Evolutionary conservation across 2,329 filamentous ascomycete species (phyloP), one percentile per base, ranked within the genome.

Genomic region (Emergomyces africanus): DNA sequence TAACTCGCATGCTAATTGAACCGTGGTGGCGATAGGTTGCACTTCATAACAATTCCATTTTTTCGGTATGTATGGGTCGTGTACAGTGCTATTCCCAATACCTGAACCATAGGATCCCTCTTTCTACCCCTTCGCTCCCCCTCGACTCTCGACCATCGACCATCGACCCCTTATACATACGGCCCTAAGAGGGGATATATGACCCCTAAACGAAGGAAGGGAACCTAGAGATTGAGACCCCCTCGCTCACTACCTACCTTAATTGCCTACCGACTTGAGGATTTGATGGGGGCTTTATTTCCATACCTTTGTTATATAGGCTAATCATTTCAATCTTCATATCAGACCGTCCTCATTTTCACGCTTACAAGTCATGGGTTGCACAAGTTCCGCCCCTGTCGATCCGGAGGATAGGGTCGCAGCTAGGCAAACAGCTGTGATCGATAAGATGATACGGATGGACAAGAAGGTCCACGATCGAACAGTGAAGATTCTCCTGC

Each of bases 401-500:
- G 72, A 74, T 44, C 62, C 66, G 60, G 67, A 66, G 59, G 75
- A 77, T 57, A 76, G 72, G 66, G 72, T 76, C 28, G 74, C 74
- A 18, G 48, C 68, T 23, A 72, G 72, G 61, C 71, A 71, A 35
- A 78, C 74, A 70, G 73, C 73, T 66, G 89, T 94, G 72, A 90
- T 99, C 66, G 94, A 99, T 71, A 89, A 87, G 75, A 78, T 83
- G 68, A 83, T 99, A 67, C 87, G 89, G 62, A 83, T 85, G 67
- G 94, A 97, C 77, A 90, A 92, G 78, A 96, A 94, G 81, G 82
- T 81, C 65, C 81, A 94, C 80, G 78, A 87, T 59, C 87, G 87
- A 70, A 91, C 96, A 71, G 89, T 97, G 69, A 99, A 97, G 80
- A 85, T 99, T 64, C 78, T 99, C 66, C 80, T 99, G 66, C 81